These are phyloP conservation scores for Morella rubra DNA, from an alignment of 306 rosid species.

Conservation along the genomic window DNA sequence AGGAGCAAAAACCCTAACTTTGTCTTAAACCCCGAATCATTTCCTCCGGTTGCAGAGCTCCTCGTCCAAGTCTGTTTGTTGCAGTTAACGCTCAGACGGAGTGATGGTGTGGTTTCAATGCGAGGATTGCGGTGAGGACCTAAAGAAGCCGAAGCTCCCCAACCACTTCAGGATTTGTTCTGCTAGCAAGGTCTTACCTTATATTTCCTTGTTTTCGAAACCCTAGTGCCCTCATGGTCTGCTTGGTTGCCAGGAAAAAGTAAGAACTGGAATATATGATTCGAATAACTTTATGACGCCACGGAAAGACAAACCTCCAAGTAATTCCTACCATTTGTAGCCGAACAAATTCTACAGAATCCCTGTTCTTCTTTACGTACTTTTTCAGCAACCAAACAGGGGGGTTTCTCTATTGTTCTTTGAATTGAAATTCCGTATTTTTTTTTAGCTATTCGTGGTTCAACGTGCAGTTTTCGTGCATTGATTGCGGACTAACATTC, in stretches of 20 bases:
- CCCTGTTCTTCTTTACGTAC: too few species aligned
- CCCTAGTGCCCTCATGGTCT: background rate
- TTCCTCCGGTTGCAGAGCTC: background rate
- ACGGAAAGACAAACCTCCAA: background rate
- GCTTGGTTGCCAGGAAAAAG: constrained; percentile 10
- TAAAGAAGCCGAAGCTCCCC: constrained; percentile 55
- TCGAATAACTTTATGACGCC: background rate
- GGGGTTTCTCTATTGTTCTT: background rate
- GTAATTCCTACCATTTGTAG: too few species aligned
- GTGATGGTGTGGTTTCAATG: constrained; percentile 67
- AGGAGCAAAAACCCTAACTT: constrained; percentile 23
- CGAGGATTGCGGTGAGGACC: constrained; percentile 59
- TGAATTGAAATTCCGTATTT: background rate
- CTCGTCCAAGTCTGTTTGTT: background rate
- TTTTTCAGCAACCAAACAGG: background rate
- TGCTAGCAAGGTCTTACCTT: constrained; percentile 38
- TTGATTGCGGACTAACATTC: constrained; percentile 81
- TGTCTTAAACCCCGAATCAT: constrained; percentile 15
- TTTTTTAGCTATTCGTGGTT: background rate
- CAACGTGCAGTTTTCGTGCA: constrained; percentile 78
- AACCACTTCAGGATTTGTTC: constrained; percentile 53
- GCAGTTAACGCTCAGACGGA: background rate
- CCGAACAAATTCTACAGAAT: too few species aligned
- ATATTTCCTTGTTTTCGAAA: background rate
- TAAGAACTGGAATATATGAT: background rate